Evolutionary conservation across 2,329 filamentous ascomycete genomes (phyloP).

Genomic region (Penicillium fuscoglaucum): DNA sequence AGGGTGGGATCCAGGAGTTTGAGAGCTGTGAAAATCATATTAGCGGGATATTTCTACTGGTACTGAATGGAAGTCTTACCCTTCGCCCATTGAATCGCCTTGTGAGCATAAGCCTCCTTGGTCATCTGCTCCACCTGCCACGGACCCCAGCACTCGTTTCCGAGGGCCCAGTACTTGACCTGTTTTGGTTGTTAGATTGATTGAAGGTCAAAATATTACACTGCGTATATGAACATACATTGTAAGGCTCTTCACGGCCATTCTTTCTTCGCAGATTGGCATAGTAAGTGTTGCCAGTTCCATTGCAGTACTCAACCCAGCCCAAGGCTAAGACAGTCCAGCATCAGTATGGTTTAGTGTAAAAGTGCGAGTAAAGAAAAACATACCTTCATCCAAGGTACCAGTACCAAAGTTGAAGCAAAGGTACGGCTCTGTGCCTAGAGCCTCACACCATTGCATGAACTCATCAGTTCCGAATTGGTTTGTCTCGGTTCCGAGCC

Average conservation of each 20-base stretch:
- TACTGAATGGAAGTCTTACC: conserved; percentile 27
- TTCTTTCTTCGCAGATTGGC: conserved; percentile 76
- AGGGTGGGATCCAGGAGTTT: conserved; percentile 62
- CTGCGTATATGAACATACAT: conserved; percentile 40
- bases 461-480: conserved; percentile 85
- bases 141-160: conserved; percentile 67
- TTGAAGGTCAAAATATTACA: background rate
- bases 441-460: conserved; percentile 73
- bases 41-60: background rate
- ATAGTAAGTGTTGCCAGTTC: conserved; percentile 73
- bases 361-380: background rate
- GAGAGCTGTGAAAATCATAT: conserved; percentile 30
- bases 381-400: conserved; percentile 54
- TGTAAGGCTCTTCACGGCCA: conserved; percentile 74
- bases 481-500: conserved; percentile 75
- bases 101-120: conserved; percentile 59
- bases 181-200: conserved; percentile 16
- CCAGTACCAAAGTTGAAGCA: conserved; percentile 81
- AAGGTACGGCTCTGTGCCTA: conserved; percentile 76
- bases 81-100: conserved; percentile 61
- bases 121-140: conserved; percentile 63
- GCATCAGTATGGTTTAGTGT: background rate
- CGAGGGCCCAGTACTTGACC: conserved; percentile 82
- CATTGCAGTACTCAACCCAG: conserved; percentile 88
- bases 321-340: conserved; percentile 55